phyloP scores from a whole-genome alignment of 1,284 basidiomycete species.

The Athelia psychrophila region DNA sequence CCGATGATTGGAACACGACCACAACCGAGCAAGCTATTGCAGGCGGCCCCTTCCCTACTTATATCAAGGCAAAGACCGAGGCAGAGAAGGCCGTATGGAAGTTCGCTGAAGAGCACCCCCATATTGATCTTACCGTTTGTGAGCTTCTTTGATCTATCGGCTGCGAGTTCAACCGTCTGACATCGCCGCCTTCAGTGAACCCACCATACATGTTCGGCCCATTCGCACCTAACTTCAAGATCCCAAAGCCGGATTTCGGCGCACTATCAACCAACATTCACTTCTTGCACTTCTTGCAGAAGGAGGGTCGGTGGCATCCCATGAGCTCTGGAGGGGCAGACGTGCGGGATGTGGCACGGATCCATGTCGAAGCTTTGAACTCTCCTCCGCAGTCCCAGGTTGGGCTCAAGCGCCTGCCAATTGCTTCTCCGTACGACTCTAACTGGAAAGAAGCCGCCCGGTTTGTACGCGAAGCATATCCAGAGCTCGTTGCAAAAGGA shows the following conservation, averaged over 20 bases:
- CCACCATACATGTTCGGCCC: slow-evolving; percentile 22
- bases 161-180: not conserved
- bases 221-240: slow-evolving; percentile 14
- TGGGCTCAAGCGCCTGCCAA: slow-evolving; percentile 4
- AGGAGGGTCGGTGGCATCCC: slow-evolving; percentile 5
- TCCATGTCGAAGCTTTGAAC: slow-evolving; percentile 16
- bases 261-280: slow-evolving; percentile 11
- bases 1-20: slow-evolving; percentile 23
- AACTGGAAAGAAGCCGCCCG: slow-evolving; percentile 8
- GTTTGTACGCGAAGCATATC: slow-evolving; percentile 4
- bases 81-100: slow-evolving; percentile 12
- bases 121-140: slow-evolving; percentile 10
- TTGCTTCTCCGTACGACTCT: slow-evolving; percentile 3
- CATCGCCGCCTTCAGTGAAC: slow-evolving; percentile 10
- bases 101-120: slow-evolving; percentile 10
- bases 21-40: slow-evolving; percentile 18
- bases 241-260: slow-evolving; percentile 2
- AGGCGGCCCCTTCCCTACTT: slow-evolving; percentile 11
- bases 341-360: slow-evolving; percentile 18
- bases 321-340: slow-evolving; percentile 3
- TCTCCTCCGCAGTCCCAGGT: not conserved
- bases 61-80: slow-evolving; percentile 7
- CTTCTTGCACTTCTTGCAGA: slow-evolving; percentile 14
- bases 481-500: slow-evolving; percentile 10
- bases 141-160: not conserved